Conservation (phyloP, 2,329 filamentous ascomycete genomes). For the Aureobasidium lini region DNA sequence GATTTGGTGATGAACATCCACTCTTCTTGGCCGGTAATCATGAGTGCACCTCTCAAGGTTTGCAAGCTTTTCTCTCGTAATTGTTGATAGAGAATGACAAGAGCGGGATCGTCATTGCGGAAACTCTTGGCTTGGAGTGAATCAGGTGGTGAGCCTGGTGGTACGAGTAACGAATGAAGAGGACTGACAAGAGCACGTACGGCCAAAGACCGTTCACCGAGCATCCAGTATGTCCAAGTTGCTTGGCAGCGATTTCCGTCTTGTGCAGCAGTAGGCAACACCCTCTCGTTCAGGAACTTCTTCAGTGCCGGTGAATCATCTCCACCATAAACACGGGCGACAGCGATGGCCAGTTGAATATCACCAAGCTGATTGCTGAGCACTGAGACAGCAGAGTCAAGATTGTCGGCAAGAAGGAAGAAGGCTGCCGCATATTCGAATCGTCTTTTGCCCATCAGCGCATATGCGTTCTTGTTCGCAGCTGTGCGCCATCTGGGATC, state of each 20-base stretch:
- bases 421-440: slow-evolving; percentile 96
- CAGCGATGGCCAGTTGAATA: slow-evolving; percentile 79
- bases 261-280: slow-evolving; percentile 67
- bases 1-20: slow-evolving; percentile 88
- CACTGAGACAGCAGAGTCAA: slow-evolving; percentile 79
- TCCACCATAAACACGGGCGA: slow-evolving; percentile 81
- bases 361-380: slow-evolving; percentile 83
- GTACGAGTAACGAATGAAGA: slow-evolving; percentile 64
- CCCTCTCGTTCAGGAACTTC: slow-evolving; percentile 68
- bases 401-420: slow-evolving; percentile 80
- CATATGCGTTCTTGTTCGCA: slow-evolving; percentile 93
- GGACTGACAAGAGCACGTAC: slow-evolving; percentile 67
- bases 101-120: slow-evolving; percentile 80
- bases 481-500: slow-evolving; percentile 81
- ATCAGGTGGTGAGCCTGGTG: slow-evolving; percentile 50
- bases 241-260: slow-evolving; percentile 90
- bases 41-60: slow-evolving; percentile 76
- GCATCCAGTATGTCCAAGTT: slow-evolving; percentile 92
- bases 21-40: slow-evolving; percentile 69
- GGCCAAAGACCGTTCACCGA: slow-evolving; percentile 72
- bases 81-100: slow-evolving; percentile 81
- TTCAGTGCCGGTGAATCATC: slow-evolving; percentile 68
- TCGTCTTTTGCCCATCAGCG: slow-evolving; percentile 78
- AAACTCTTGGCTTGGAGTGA: slow-evolving; percentile 71
- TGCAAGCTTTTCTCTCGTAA: slow-evolving; percentile 74